Conservation (phyloP, 345 rosid genomes). For the Eucalyptus melliodora region DNA sequence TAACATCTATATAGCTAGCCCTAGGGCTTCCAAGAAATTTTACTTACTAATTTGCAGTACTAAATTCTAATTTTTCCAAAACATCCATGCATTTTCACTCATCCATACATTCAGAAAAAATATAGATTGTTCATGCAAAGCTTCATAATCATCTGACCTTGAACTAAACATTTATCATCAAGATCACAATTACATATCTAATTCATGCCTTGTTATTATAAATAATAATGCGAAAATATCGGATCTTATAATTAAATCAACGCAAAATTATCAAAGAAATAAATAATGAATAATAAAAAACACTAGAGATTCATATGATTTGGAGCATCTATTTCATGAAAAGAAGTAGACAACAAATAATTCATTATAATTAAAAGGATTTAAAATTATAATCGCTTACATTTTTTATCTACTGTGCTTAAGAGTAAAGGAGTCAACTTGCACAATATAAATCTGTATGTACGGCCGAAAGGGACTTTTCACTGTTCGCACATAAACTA, state of each 20-base stretch:
- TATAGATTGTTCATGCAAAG: background rate
- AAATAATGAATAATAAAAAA: too few species aligned
- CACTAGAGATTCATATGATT: background rate
- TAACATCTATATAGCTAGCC: background rate
- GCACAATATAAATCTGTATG: background rate
- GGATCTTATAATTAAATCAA: too few species aligned
- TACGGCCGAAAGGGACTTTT: background rate
- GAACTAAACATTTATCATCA: background rate
- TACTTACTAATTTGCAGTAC: background rate
- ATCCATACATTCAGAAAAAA: background rate
- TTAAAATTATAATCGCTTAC: too few species aligned
- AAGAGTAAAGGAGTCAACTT: too few species aligned
- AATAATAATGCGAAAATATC: background rate
- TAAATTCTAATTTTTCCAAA: background rate
- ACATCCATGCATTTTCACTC: background rate
- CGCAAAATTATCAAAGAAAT: too few species aligned
- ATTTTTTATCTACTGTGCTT: accelerated
- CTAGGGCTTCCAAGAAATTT: background rate
- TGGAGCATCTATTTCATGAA: too few species aligned
- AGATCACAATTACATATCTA: background rate
- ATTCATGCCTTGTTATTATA: background rate
- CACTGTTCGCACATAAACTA: background rate
- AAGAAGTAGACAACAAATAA: accelerated
- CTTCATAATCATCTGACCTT: background rate
- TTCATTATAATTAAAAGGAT: too few species aligned